phyloP scores from a whole-genome alignment of 257 asterid genomes.

The Misopates orontium region DNA sequence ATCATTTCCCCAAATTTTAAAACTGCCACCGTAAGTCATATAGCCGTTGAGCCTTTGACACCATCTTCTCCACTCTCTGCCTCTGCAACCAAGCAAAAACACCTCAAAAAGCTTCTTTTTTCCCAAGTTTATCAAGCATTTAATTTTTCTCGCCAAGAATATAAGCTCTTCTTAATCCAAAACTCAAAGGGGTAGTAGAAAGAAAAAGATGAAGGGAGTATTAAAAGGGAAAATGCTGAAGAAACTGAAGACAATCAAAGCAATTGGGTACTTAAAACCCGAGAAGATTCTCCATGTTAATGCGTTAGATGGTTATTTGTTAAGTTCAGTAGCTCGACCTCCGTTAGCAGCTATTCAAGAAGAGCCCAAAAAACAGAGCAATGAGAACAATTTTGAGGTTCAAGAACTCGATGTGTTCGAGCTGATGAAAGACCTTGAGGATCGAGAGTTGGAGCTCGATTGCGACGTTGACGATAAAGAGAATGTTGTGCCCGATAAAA shows the following conservation, averaged over 20 bases:
- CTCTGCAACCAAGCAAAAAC: constrained; percentile 26
- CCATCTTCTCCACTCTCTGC: constrained; percentile 21
- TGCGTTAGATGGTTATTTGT: constrained; percentile 55
- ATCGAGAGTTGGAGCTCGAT: constrained; percentile 40
- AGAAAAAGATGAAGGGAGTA: constrained; percentile 56
- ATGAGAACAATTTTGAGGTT: constrained; percentile 21
- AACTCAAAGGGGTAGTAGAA: neutral
- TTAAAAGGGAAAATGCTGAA: constrained; percentile 75
- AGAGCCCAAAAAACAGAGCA: constrained; percentile 28
- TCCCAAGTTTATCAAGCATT: constrained; percentile 2
- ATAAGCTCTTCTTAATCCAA: constrained; percentile 1
- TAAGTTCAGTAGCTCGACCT: constrained; percentile 29
- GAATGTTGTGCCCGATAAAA: constrained; percentile 43
- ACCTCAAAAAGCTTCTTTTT: neutral
- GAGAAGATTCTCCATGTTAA: constrained; percentile 64
- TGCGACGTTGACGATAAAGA: constrained; percentile 56
- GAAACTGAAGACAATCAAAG: constrained; percentile 73
- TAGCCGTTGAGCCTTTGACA: constrained; percentile 60
- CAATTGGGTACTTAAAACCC: constrained; percentile 69
- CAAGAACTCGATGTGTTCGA: constrained; percentile 65
- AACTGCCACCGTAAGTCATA: constrained; percentile 23
- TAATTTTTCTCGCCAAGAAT: neutral
- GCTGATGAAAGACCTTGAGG: constrained; percentile 77
- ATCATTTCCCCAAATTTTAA: constrained; percentile 50
- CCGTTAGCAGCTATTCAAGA: constrained; percentile 41